Evolutionary conservation across 2,329 filamentous ascomycete species (phyloP).

Genomic region (Immersiporthe knoxdaviesiana): DNA sequence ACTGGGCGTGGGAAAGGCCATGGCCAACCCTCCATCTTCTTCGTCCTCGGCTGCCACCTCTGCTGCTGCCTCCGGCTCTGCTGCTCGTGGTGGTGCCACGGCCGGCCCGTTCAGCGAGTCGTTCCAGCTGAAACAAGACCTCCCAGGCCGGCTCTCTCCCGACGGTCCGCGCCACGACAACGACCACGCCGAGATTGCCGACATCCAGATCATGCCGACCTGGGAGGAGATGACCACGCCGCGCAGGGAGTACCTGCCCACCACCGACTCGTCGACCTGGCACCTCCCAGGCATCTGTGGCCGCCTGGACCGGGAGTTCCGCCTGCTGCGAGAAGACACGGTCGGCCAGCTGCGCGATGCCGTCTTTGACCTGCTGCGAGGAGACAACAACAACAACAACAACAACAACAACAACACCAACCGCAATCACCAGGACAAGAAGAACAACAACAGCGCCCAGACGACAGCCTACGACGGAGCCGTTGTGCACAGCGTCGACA

Average conservation of each 20-base stretch:
- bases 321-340: conserved; percentile 59
- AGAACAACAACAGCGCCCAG: conserved; percentile 38
- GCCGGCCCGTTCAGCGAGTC: not conserved
- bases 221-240: conserved; percentile 43
- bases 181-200: conserved; percentile 45
- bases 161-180: conserved; percentile 47
- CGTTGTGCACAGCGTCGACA: conserved; percentile 37
- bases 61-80: too few relatives aligned
- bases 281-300: conserved; percentile 49
- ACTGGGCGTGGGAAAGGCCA: conserved; percentile 12
- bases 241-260: conserved; percentile 45
- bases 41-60: not conserved
- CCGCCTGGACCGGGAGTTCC: conserved; percentile 58
- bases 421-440: too few relatives aligned
- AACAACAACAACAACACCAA: conserved; percentile 7
- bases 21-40: conserved; percentile 1
- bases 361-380: conserved; percentile 46
- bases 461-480: conserved; percentile 44
- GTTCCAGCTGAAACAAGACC: conserved; percentile 22
- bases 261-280: conserved; percentile 43
- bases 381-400: conserved; percentile 33
- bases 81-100: too few relatives aligned
- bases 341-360: conserved; percentile 56
- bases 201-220: conserved; percentile 51
- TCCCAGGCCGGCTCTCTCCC: conserved; percentile 29